A percentile compares a stretch with the other conserved stretches of the same genome.
phyloP scores from a whole-genome alignment of 2,329 filamentous ascomycete genomes.

The Arachnomyces sp. region DNA sequence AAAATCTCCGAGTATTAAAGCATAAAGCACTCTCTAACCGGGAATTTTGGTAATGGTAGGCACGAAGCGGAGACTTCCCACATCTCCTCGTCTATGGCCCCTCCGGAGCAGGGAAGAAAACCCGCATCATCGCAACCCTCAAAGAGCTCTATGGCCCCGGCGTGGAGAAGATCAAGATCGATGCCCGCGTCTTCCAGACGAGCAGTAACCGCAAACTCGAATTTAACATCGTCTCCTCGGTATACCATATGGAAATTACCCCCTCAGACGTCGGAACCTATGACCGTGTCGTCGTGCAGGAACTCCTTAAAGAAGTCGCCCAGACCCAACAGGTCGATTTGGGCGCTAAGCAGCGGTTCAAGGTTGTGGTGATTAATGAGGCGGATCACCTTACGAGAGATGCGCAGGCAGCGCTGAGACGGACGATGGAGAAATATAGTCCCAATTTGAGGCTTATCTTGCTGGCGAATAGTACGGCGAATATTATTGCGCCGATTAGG shows the following conservation, averaged over 20 bases:
- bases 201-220: slow-evolving; percentile 94
- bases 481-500: slow-evolving; percentile 97
- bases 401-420: slow-evolving; percentile 84
- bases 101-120: slow-evolving; percentile 95
- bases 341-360: slow-evolving; percentile 83
- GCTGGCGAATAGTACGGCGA: slow-evolving; percentile 89
- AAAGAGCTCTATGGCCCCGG: slow-evolving; percentile 93
- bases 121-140: slow-evolving; percentile 85
- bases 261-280: slow-evolving; percentile 95
- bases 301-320: slow-evolving; percentile 92
- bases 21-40: background rate
- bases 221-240: slow-evolving; percentile 95
- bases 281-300: slow-evolving; percentile 90
- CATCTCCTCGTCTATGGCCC: slow-evolving; percentile 96
- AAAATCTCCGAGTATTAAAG: slow-evolving; percentile 9
- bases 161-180: slow-evolving; percentile 99
- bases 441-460: slow-evolving; percentile 88
- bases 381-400: slow-evolving; percentile 89
- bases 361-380: slow-evolving; percentile 98
- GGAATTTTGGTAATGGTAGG: slow-evolving; percentile 45
- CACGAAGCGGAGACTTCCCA: slow-evolving; percentile 93
- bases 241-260: slow-evolving; percentile 98
- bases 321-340: slow-evolving; percentile 99
- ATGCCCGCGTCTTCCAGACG: slow-evolving; percentile 92
- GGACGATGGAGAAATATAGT: slow-evolving; percentile 99